A percentile compares a stretch with the other conserved stretches of the same genome.
These are phyloP conservation scores for Microsporum canis DNA, from an alignment of 2,329 filamentous ascomycete species.

Conservation along the genomic window DNA sequence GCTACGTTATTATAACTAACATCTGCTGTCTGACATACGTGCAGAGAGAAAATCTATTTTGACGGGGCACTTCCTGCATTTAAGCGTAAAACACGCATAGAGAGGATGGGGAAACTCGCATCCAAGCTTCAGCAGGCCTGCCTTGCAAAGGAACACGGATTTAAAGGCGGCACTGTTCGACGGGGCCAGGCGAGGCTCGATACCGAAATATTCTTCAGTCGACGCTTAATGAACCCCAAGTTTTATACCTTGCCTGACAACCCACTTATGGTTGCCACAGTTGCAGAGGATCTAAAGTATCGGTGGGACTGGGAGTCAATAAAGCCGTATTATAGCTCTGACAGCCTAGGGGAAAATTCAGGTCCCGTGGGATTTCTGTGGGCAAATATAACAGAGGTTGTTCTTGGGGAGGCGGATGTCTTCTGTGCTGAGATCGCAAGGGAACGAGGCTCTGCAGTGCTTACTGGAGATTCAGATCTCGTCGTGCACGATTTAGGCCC, in stretches of 20 bases:
- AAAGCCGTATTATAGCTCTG: slow-evolving; percentile 1
- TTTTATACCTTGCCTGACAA: slow-evolving; percentile 39
- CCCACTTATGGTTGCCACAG: slow-evolving; percentile 64
- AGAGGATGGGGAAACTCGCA: slow-evolving; percentile 49
- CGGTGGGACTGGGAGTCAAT: slow-evolving; percentile 26
- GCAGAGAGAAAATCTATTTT: slow-evolving; percentile 63
- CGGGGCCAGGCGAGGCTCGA: slow-evolving; percentile 9
- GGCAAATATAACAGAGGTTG: slow-evolving; percentile 41
- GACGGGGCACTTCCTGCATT: slow-evolving; percentile 64
- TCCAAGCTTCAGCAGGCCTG: slow-evolving; percentile 44
- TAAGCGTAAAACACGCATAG: slow-evolving; percentile 53
- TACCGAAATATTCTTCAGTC: slow-evolving; percentile 20
- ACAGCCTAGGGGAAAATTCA: slow-evolving; percentile 3
- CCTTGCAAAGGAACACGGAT: slow-evolving; percentile 24
- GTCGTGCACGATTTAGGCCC: slow-evolving; percentile 59
- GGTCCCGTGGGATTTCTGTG: slow-evolving; percentile 15
- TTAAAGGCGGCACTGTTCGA: slow-evolving; percentile 11
- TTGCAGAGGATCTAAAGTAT: slow-evolving; percentile 58
- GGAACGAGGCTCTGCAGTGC: slow-evolving; percentile 45
- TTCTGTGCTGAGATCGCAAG: slow-evolving; percentile 61
- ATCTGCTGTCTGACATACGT: background rate
- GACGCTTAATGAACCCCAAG: slow-evolving; percentile 18
- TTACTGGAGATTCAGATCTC: slow-evolving; percentile 84
- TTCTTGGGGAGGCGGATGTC: slow-evolving; percentile 74
- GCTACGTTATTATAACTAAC: slow-evolving; percentile 5